phyloP scores from a whole-genome alignment of 2,329 filamentous ascomycete genomes.

The Cercospora canescens region DNA sequence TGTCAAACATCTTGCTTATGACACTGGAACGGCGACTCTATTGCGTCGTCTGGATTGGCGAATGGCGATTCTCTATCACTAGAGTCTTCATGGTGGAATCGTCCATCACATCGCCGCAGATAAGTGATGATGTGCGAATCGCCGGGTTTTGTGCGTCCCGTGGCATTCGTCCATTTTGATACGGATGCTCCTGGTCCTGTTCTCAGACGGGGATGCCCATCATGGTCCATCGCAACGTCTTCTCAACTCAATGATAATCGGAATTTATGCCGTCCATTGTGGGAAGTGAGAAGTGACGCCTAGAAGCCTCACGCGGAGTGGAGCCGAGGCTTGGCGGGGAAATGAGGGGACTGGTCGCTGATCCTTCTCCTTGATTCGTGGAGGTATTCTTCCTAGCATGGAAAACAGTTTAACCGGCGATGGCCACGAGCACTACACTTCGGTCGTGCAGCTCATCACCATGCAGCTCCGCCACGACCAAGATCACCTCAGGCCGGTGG shows the following conservation, averaged over 20 bases:
- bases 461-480: conserved; percentile 15
- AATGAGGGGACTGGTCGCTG: background rate
- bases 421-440: conserved; percentile 7
- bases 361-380: conserved; percentile 1
- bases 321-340: background rate
- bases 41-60: background rate
- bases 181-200: background rate
- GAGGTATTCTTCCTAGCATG: conserved; percentile 10
- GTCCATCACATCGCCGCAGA: background rate
- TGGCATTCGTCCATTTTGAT: background rate
- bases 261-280: background rate
- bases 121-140: too few species aligned
- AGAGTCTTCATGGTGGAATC: background rate
- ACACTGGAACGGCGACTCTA: background rate
- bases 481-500: conserved; percentile 6
- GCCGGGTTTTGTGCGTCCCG: background rate
- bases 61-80: background rate
- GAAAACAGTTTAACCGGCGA: conserved; percentile 9
- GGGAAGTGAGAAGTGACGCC: background rate
- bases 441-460: conserved; percentile 1
- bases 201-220: background rate
- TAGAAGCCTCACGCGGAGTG: background rate
- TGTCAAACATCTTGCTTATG: background rate
- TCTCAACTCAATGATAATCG: background rate
- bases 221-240: background rate